Evolutionary conservation across 2,329 filamentous ascomycete genomes (phyloP), one percentile per base, ranked within the genome.

Genomic region (Colletotrichum euphorbiae): DNA sequence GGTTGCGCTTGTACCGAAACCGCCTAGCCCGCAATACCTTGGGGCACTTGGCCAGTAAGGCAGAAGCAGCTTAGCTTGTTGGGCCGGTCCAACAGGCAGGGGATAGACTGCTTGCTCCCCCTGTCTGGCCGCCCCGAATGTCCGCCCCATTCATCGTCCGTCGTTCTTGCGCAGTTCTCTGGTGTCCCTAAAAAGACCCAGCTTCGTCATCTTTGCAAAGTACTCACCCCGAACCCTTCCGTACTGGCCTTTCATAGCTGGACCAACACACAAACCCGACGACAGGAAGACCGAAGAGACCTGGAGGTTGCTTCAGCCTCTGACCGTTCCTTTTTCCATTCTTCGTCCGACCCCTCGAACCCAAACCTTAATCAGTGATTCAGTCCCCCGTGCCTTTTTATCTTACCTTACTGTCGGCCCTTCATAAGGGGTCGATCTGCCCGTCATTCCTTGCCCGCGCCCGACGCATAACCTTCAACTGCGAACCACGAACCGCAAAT

Each of bases 191-290:
- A 60, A 40, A 60, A 33, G 19, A 50, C 36, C 43, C 61, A 66
- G 54, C 62, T 56, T 60, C 66, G 66, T 69, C 66, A 69, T 69
- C 48, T 69, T 66, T 60, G 48, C 55, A 69, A 38, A 46, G 54
- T 55, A n/a, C 36, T 46, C 9, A 31, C 31, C 42, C 33, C 50
- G 58, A 55, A 24, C 55, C 28, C 42, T 50, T 38, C 31, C 55
- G 40, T 13, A 17, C 40, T 46, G 28, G 40, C 13, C 33, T 15
- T 33, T 21, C 12, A 54, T 15, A 45, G 42, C 56, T 36, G 33
- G 19, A 43, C 33, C 21, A n/a, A n/a, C n/a, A n/a, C n/a, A n/a
- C n/a, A 13, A 67, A 33, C 38, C 38, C 42, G 11, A 36, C 43
- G 45, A 59, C 11, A 19, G 6, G 12, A 31, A 56, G 45, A 48